Percentiles rank a stretch among this genome's conserved stretches.
These are phyloP conservation scores for Zygosaccharomyces pseudobailii DNA, from an alignment of 1,139 yeast species.

Conservation along the genomic window DNA sequence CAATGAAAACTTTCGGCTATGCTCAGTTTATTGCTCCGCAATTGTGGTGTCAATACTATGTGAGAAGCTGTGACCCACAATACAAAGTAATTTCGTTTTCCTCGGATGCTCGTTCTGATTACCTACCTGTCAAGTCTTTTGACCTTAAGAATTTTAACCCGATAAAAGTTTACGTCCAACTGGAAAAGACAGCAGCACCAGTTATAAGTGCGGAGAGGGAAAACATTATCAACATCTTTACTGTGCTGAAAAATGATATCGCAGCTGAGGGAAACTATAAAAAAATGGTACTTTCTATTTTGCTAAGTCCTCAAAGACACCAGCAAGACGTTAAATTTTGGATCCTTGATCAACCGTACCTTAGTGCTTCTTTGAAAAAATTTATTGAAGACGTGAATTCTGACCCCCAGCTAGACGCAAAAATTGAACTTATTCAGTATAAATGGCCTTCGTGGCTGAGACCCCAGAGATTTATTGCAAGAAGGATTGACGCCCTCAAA, in stretches of 20 bases:
- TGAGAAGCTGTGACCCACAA: slow-evolving; percentile 23
- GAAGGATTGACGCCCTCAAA: slow-evolving; percentile 86
- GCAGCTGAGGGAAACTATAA: slow-evolving; percentile 67
- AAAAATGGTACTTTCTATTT: slow-evolving; percentile 77
- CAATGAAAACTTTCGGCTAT: slow-evolving; percentile 34
- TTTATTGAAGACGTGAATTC: slow-evolving; percentile 59
- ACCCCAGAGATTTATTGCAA: slow-evolving; percentile 66
- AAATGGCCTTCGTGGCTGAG: slow-evolving; percentile 93
- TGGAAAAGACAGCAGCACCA: slow-evolving; percentile 4
- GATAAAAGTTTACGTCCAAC: slow-evolving; percentile 20
- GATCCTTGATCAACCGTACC: slow-evolving; percentile 68
- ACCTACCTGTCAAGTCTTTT: slow-evolving; percentile 15
- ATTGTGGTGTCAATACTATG: slow-evolving; percentile 11
- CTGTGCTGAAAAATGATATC: slow-evolving; percentile 71
- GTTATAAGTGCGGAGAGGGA: not conserved
- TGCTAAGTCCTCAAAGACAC: slow-evolving; percentile 48
- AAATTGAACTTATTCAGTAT: slow-evolving; percentile 61
- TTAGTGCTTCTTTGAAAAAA: slow-evolving; percentile 63
- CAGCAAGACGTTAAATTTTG: slow-evolving; percentile 66
- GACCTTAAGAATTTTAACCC: slow-evolving; percentile 18
- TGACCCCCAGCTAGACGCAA: slow-evolving; percentile 43
- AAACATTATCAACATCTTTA: slow-evolving; percentile 66
- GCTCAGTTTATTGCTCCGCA: slow-evolving; percentile 23
- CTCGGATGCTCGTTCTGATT: slow-evolving; percentile 25
- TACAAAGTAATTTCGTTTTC: slow-evolving; percentile 24